A percentile compares a stretch with the other conserved stretches of the same genome.
Conservation (phyloP, 495 filamentous ascomycete genomes). For the Lepraria neglecta region DNA sequence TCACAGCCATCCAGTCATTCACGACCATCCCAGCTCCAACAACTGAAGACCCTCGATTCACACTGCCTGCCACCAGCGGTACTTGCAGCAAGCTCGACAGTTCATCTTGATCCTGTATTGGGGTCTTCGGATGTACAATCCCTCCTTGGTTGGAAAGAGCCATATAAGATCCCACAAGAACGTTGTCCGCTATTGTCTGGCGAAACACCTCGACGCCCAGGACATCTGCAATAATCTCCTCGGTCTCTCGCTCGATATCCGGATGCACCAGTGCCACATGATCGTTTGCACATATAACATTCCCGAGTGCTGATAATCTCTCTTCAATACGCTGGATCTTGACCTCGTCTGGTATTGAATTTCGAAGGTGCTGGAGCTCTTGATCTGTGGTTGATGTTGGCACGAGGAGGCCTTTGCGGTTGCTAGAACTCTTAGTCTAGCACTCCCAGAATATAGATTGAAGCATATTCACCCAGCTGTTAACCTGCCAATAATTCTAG, state of each 20-base stretch:
- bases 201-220: conserved; percentile 97
- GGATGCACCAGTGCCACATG: conserved; percentile 94
- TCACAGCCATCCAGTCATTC: conserved; percentile 99
- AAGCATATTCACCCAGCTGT: conserved; percentile 76
- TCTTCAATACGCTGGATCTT: conserved; percentile 96
- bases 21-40: conserved; percentile 98
- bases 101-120: conserved; percentile 95
- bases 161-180: conserved; percentile 94
- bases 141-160: conserved; percentile 92
- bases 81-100: conserved; percentile 90
- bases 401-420: conserved; percentile 92
- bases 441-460: background rate
- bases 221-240: conserved; percentile 93
- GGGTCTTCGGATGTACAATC: conserved; percentile 94
- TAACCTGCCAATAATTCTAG: conserved; percentile 87
- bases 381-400: conserved; percentile 96
- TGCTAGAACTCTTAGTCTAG: conserved; percentile 44
- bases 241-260: conserved; percentile 93
- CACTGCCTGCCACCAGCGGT: conserved; percentile 84
- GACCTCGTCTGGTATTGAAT: conserved; percentile 81
- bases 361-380: conserved; percentile 93
- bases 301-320: conserved; percentile 88
- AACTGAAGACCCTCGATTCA: conserved; percentile 89
- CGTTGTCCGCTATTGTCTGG: conserved; percentile 94
- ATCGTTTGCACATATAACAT: conserved; percentile 94